Evolutionary conservation across 139 green algal species (phyloP), one percentile per base, ranked within the genome.

Genomic region (Coccomyxa sp.): DNA sequence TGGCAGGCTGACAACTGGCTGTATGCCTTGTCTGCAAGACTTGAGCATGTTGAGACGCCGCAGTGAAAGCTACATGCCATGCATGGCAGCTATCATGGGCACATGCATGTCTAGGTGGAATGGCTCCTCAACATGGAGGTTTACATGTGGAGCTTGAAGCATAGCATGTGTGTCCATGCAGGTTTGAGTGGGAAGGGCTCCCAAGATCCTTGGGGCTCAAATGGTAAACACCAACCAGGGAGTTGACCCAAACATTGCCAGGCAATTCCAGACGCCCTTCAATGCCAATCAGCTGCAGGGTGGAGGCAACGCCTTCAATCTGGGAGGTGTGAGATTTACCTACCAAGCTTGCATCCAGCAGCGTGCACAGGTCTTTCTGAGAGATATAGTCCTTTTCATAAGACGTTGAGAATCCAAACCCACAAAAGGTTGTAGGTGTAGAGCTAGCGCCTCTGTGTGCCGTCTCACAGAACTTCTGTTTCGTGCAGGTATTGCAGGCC

Each of bases 201-300:
- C n/a, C n/a, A n/a, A n/a, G n/a, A n/a, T n/a, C 50, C 27, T 18
- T 64, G 50, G 50, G 64, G 64, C 64, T 64, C 39, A 41, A 44
- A 85, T 85, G 81, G 40, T 85, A 71, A 85, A 85, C 73, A 81
- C 39, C 64, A 82, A 75, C 41, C 39, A 50, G 36, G 81, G 81
- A 40, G 22, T 82, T 75, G 81, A 85, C 55, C 76, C 76, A 22
- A 81, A 71, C 55, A n/a, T n/a, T n/a, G 68, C 69, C 73, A 39
- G 55, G 36, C 74, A 74, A 7, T 68, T 64, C 22, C 76, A 72
- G 38, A 55, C 70, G 44, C 39, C 64, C 54, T 70, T 33, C 29
- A 71, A 68, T 55, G 58, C 44, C 41, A 31, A 24, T 7, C 80
- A 80, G 58, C 58, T 58, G 33, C 73, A 79, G 41, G 68, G 40